Percentiles rank a stretch among this genome's conserved stretches.
These are phyloP conservation scores for Aschersonia sp. DNA, from an alignment of 2,329 filamentous ascomycete species.

Conservation along the genomic window DNA sequence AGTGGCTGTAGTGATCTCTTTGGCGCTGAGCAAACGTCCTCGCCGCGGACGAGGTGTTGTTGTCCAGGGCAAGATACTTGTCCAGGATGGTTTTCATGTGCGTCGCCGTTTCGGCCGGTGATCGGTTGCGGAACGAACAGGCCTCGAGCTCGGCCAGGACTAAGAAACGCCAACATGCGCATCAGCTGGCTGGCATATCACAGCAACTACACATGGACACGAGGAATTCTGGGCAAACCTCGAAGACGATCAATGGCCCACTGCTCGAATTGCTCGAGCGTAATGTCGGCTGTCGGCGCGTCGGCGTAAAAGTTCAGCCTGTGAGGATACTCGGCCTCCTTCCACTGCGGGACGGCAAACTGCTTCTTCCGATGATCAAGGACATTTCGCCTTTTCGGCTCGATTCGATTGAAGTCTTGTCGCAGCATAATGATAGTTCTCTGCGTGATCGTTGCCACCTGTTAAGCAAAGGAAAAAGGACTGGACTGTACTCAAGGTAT, in stretches of 20 bases:
- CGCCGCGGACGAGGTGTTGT: slow-evolving; percentile 50
- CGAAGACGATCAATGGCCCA: slow-evolving; percentile 91
- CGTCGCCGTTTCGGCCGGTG: slow-evolving; percentile 61
- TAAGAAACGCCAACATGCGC: slow-evolving; percentile 14
- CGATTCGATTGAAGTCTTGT: slow-evolving; percentile 37
- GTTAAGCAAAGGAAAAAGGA: background rate
- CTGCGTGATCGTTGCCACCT: background rate
- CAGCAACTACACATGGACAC: no score
- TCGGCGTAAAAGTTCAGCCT: slow-evolving; percentile 84
- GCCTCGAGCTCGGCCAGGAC: slow-evolving; percentile 82
- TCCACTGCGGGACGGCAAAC: slow-evolving; percentile 64
- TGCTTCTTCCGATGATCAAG: slow-evolving; percentile 75
- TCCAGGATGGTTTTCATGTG: slow-evolving; percentile 80
- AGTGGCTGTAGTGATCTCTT: slow-evolving; percentile 96
- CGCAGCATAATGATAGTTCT: slow-evolving; percentile 26
- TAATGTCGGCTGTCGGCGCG: slow-evolving; percentile 86
- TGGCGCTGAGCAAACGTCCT: slow-evolving; percentile 60
- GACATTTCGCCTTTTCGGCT: slow-evolving; percentile 60
- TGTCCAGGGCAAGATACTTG: slow-evolving; percentile 70
- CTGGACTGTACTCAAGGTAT: background rate
- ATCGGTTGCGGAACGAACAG: slow-evolving; percentile 87
- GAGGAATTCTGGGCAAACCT: slow-evolving; percentile 30
- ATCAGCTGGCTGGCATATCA: background rate
- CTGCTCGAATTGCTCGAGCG: slow-evolving; percentile 93
- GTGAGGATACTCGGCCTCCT: slow-evolving; percentile 66